Percentiles rank a stretch among this genome's conserved stretches.
Conservation (phyloP, 129 eudicot species). For the Helichrysum umbraculigerum region DNA sequence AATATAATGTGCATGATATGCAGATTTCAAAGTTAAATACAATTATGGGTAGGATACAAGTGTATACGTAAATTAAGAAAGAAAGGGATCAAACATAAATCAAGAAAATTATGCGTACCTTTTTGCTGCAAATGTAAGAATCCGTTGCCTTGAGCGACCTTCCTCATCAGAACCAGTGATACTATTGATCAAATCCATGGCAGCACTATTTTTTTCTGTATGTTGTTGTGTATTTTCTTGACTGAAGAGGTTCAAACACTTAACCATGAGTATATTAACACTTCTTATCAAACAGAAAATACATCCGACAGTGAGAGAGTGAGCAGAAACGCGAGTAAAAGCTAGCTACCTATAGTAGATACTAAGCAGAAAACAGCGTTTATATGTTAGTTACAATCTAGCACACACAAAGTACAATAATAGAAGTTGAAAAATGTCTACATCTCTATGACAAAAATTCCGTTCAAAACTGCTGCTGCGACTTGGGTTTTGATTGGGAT, state of each 20-base stretch:
- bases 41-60: conserved; percentile 14
- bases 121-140: conserved; percentile 87
- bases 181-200: conserved; percentile 88
- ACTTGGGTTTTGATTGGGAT: not conserved
- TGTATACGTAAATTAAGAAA: not conserved
- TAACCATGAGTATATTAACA: conserved; percentile 6
- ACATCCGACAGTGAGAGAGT: conserved; percentile 1
- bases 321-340: not conserved
- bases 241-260: conserved; percentile 45
- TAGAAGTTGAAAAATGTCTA: conserved; percentile 15
- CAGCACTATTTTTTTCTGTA: conserved; percentile 67
- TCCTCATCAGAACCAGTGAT: conserved; percentile 87
- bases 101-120: conserved; percentile 43
- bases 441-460: not conserved
- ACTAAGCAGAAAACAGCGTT: not conserved
- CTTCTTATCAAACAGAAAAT: conserved; percentile 8
- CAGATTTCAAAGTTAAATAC: conserved; percentile 3
- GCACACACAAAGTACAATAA: conserved; percentile 17
- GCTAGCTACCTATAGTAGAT: not conserved
- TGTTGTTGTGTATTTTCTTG: conserved; percentile 48
- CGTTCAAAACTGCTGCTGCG: not conserved
- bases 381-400: not conserved
- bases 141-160: conserved; percentile 90
- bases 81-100: not conserved
- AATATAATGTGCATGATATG: not conserved